Evolutionary conservation across 1,284 basidiomycete genomes (phyloP).

Genomic region (Ceratobasidium sp.): DNA sequence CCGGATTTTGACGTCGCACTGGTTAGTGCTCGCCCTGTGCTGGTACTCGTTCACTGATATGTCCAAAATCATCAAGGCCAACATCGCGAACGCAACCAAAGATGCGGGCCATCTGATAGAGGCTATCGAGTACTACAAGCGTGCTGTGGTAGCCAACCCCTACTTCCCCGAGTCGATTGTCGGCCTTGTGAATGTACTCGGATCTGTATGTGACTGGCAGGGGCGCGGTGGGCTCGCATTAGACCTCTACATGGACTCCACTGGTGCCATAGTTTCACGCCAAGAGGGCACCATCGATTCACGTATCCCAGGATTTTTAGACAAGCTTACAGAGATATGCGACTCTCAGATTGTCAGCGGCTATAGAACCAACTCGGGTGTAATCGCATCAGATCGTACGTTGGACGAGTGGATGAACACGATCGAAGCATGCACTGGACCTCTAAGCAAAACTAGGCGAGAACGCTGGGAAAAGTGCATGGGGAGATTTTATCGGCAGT

Average conservation of each 20-base stretch:
- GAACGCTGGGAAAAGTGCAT: slow-evolving; percentile 62
- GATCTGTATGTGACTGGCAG: slow-evolving; percentile 71
- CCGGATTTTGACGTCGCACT: slow-evolving; percentile 73
- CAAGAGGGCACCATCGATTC: slow-evolving; percentile 44
- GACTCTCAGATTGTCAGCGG: slow-evolving; percentile 65
- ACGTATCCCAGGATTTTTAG: slow-evolving; percentile 62
- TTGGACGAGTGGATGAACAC: slow-evolving; percentile 65
- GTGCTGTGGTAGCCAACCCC: slow-evolving; percentile 68
- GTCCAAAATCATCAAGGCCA: background rate
- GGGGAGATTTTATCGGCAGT: slow-evolving; percentile 58
- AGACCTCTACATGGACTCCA: slow-evolving; percentile 30
- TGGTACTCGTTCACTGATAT: background rate
- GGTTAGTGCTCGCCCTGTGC: slow-evolving; percentile 60
- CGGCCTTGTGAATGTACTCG: slow-evolving; percentile 68
- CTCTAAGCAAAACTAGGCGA: slow-evolving; percentile 56
- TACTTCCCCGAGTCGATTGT: slow-evolving; percentile 71
- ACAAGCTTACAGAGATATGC: slow-evolving; percentile 64
- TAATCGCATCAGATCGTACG: slow-evolving; percentile 58
- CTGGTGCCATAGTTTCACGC: slow-evolving; percentile 25
- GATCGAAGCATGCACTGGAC: slow-evolving; percentile 58
- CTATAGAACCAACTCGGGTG: slow-evolving; percentile 61
- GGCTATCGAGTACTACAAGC: slow-evolving; percentile 68
- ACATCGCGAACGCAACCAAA: slow-evolving; percentile 46
- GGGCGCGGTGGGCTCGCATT: slow-evolving; percentile 60
- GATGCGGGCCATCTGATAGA: slow-evolving; percentile 64